Evolutionary conservation across 2,329 filamentous ascomycete genomes (phyloP), one percentile per base, ranked within the genome.

Genomic region (Fusarium multiceps): DNA sequence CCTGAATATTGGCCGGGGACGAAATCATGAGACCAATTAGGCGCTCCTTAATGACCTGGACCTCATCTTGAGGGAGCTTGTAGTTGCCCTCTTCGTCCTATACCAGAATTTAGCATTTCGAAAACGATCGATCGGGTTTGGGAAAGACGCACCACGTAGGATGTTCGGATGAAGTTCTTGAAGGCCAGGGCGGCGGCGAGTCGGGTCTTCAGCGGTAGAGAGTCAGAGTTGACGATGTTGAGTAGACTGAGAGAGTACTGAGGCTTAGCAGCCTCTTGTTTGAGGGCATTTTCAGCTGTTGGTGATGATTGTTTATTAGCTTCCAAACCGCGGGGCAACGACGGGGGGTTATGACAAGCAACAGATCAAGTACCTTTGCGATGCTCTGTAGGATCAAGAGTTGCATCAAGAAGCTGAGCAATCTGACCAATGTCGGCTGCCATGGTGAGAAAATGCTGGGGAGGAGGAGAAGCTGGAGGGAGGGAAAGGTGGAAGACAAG

Each of bases 11-110:
- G 20, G 92, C 80, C 6, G 95, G 96, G 25, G 96, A 94, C 11
- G 91, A 90, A 76, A 98, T 97, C 96, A 99, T 99, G 75, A 99
- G 86, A 60, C 93, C 95, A 75, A 99, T 95, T 67, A 99, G 89
- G 84, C 98, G 94, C 77, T 90, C 89, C 84, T 99, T 99, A 85
- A 99, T 97, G 45, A 93, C 93, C 28, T 85, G 82, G 40, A 99
- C 94, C 84, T 98, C 96, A 72, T 93, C 88, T 66, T 86, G 79
- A 14, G 92, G 89, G 40, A 99, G 88, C 82, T 94, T 96, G 85
- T 99, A 96, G 80, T 92, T 91, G 78, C 96, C 94, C 82, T 98
- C 93, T 78, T 97, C 95, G 80, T 98, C 93, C 85, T 92, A 71
- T 42, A n/a, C 32, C 11, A 62, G 27, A 21, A 66, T 69, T 72